These are phyloP conservation scores for Cercospora sesami DNA, from an alignment of 2,329 filamentous ascomycete species.

Conservation along the genomic window DNA sequence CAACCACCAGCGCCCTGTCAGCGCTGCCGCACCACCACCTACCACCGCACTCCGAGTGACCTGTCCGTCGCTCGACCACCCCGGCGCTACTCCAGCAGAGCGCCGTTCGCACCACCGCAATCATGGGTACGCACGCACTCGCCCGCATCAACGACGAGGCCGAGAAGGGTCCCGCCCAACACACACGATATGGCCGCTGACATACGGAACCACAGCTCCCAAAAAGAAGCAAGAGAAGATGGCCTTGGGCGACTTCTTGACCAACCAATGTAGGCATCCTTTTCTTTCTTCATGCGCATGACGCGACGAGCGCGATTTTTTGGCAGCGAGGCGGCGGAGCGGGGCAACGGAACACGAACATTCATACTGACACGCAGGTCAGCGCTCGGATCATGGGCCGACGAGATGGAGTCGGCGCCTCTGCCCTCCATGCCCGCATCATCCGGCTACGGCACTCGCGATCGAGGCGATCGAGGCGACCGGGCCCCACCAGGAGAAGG, in stretches of 20 bases:
- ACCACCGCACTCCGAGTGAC: constrained; percentile 8
- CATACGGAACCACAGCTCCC: constrained; percentile 49
- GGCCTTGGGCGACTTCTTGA: constrained; percentile 94
- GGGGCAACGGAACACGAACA: neutral
- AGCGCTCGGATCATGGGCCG: constrained; percentile 92
- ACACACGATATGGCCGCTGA: constrained; percentile 26
- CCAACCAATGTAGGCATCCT: constrained; percentile 69
- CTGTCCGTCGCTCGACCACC: constrained; percentile 1
- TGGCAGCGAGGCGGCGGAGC: constrained; percentile 4
- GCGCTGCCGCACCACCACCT: constrained; percentile 16
- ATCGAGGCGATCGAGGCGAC: constrained; percentile 23
- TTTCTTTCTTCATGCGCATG: constrained; percentile 2
- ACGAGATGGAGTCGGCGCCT: constrained; percentile 76
- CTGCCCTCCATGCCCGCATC: constrained; percentile 34
- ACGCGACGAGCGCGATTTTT: neutral
- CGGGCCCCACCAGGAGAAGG: constrained; percentile 40
- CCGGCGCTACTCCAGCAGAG: constrained; percentile 19
- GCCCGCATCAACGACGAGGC: neutral
- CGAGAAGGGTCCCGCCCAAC: neutral
- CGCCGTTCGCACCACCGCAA: constrained; percentile 50
- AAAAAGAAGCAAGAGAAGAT: constrained; percentile 94
- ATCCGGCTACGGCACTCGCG: constrained; percentile 31
- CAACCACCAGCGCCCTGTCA: constrained; percentile 14
- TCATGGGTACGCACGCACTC: constrained; percentile 54
- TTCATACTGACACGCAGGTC: constrained; percentile 34